A percentile compares a stretch with the other conserved stretches of the same genome.
Evolutionary conservation across 768 basidiomycete genomes (phyloP).

Genomic region (Kwoniella mangroviensis): DNA sequence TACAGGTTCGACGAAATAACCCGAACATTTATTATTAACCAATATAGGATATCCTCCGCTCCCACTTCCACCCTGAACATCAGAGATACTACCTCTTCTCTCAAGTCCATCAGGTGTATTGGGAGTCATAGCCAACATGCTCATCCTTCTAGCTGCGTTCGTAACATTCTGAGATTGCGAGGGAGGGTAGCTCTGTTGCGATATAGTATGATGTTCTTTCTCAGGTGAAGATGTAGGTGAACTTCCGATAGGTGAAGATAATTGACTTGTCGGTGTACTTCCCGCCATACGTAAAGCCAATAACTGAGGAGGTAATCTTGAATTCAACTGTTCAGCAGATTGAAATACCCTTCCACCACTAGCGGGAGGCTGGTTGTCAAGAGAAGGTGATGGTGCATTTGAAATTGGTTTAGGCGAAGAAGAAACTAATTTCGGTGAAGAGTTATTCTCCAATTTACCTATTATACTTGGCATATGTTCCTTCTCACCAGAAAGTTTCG

Average conservation of each 20-base stretch:
- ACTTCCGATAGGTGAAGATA: conserved; percentile 37
- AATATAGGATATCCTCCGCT: conserved; percentile 58
- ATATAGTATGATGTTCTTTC: conserved; percentile 23
- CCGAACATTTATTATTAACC: conserved; percentile 82
- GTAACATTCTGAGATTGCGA: conserved; percentile 12
- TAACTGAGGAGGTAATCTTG: conserved; percentile 64
- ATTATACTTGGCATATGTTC: conserved; percentile 15
- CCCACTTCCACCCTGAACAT: not conserved
- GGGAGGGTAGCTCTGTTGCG: conserved; percentile 4
- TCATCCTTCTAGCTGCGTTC: conserved; percentile 26
- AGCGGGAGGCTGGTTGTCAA: not conserved
- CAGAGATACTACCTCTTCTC: conserved; percentile 18
- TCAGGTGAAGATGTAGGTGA: conserved; percentile 45
- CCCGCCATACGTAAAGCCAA: conserved; percentile 60
- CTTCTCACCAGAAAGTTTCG: conserved; percentile 15
- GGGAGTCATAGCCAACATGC: conserved; percentile 52
- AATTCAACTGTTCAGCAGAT: conserved; percentile 60
- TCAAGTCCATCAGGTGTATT: conserved; percentile 5
- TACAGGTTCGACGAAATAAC: conserved; percentile 96
- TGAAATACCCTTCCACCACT: conserved; percentile 25
- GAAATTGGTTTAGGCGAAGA: conserved; percentile 40
- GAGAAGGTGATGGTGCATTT: conserved; percentile 38
- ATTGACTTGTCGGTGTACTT: conserved; percentile 19
- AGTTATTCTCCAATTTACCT: conserved; percentile 5
- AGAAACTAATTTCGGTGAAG: conserved; percentile 14